Evolutionary conservation across 257 asterid species (phyloP).

Genomic region (Capsicum chinense): DNA sequence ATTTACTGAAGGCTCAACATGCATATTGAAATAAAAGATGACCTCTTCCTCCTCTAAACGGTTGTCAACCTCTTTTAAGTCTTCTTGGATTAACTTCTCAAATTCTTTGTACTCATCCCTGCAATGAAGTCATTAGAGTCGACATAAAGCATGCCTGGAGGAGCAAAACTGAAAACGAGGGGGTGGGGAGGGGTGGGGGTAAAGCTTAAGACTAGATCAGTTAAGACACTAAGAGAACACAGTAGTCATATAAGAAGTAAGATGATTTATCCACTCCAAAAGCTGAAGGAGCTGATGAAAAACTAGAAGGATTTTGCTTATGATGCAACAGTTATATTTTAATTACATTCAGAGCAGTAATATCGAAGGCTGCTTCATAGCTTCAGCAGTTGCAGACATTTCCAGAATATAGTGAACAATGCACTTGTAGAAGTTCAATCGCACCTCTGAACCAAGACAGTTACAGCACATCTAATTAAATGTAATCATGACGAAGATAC

Average conservation of each 20-base stretch:
- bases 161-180: not conserved
- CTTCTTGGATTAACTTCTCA: constrained; percentile 88
- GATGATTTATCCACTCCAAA: not conserved
- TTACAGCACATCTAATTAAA: not conserved
- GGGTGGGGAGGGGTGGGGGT: not conserved
- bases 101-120: constrained; percentile 98
- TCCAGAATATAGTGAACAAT: not conserved
- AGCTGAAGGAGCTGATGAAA: not conserved
- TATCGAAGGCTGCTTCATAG: not conserved
- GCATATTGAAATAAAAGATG: constrained; percentile 26
- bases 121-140: constrained; percentile 27
- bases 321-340: not conserved
- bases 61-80: constrained; percentile 73
- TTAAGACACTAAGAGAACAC: not conserved
- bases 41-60: constrained; percentile 99
- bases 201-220: not conserved
- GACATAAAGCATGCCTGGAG: not conserved
- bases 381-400: not conserved
- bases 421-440: not conserved
- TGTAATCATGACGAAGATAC: not conserved
- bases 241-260: not conserved
- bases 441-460: not conserved
- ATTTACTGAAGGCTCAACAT: not conserved
- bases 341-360: not conserved
- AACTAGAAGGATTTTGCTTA: constrained; percentile 18